Base-by-base conservation (phyloP, 768 basidiomycete species). In the Punctularia strigosozonata region DNA sequence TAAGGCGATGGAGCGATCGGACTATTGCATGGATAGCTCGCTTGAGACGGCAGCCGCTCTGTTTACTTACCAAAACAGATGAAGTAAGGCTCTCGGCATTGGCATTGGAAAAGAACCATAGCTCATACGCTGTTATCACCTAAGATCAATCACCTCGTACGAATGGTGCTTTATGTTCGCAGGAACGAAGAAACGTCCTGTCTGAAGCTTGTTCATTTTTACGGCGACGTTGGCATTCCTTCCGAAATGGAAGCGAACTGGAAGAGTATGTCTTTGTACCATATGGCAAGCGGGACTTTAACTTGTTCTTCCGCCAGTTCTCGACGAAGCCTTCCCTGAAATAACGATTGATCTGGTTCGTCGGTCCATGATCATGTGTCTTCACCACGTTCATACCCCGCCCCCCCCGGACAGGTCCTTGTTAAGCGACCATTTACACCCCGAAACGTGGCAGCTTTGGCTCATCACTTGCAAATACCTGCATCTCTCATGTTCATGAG, bases 221-320 rank as follows among this genome's bases (percentile, higher is more conserved):
- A 68, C 41, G 67, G 75, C 20, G 71, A 69, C 22, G 55, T 57
- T 12, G 68, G 64, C 1, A 61, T 76, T 19, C 82, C 82, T 1
- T 76, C 76, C 0, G 83, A 86, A 48, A 56, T 86, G 47, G 80
- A 78, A 51, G 77, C 80, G 4, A 86, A 84, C 49, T 65, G 70
- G 23, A 80, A 74, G 51, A 75, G 77, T 75, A 37, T 10, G 41
- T 38, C 21, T 2, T 30, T 26, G 17, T 19, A 4, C 22, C 31
- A 61, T 58, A 60, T 38, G 46, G 3, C 59, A 63, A 32, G 56
- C 61, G 21, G 17, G 25, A 22, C 46, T 41, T 37, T 17, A 20
- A n/a, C 15, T 37, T 10, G 5, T 12, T 3, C 33, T 18, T 37
- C 20, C 39, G 5, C 17, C 39, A 72, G 69, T 75, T 37, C 52